Evolutionary conservation across 257 asterid genomes (phyloP), one percentile per base, ranked within the genome.

Genomic region (Solanum bulbocastanum): DNA sequence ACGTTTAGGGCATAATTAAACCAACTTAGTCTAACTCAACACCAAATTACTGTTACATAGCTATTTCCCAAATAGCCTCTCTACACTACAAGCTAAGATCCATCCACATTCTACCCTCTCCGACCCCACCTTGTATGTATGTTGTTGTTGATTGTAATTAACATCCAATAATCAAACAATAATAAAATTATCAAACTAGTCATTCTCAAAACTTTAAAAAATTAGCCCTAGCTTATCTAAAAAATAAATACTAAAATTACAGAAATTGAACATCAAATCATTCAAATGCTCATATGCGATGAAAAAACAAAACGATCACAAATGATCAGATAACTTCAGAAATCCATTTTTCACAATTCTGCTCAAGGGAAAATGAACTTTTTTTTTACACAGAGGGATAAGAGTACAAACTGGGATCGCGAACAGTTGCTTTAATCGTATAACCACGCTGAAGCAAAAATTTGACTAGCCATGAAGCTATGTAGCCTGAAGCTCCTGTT

Each of bases 401-500:
- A 71, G 85, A 82, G 18, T 10, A 71, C 66, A 65, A 36, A 92
- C 94, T 52, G 6, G 84, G 93, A 83, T 91, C 91, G 3, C 97
- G 92, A 46, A 94, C 93, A 25, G 95, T 90, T 33, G 97, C 97
- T 37, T 91, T 93, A 84, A 94, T 95, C 33, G 90, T 91, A 71
- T 94, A 93, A 23, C 95, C 97, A 74, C 95, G 95, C 30, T 89
- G 90, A 9, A 94, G 95, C 89, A 94, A 69, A 74, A 91, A 86
- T 83, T 94, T 94, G 78, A 93, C 95, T 7, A 94, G 86, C 97
- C 97, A 94, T 32, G 97, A 94, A 32, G 95, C 97, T 14, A 94
- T 92, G 90, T 88, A 94, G 13, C 96, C 96, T 3, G 96, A 94
- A 33, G 93, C 94, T 40, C 96, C 96, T 0, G 96, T 94, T 14